These are phyloP conservation scores for Paspalum vaginatum DNA, from an alignment of 176 grass and related monocot species.

Conservation along the genomic window DNA sequence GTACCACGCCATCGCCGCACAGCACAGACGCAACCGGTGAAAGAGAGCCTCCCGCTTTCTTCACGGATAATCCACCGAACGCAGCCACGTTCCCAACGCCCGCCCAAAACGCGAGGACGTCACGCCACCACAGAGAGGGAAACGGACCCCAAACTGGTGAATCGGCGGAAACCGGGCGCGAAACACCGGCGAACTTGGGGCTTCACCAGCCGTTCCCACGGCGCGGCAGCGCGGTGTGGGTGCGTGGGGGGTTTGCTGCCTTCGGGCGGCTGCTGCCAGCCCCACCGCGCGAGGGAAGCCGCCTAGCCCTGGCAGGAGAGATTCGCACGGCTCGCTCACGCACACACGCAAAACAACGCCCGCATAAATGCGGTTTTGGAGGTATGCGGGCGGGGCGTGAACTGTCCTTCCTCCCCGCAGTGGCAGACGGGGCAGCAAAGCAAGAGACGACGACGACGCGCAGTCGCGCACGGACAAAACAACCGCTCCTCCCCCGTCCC, in stretches of 20 bases:
- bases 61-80: conserved; percentile 44
- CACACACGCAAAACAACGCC: conserved; percentile 48
- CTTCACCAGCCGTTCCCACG: neutral
- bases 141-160: too few species aligned
- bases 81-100: conserved; percentile 17
- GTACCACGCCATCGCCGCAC: neutral
- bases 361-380: conserved; percentile 63
- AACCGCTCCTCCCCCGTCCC: conserved; percentile 17
- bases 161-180: neutral
- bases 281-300: neutral
- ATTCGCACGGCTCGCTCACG: conserved; percentile 42
- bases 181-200: neutral
- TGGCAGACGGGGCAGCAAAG: neutral
- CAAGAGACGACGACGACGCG: conserved; percentile 8
- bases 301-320: neutral
- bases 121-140: neutral
- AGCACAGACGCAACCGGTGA: neutral
- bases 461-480: too few species aligned
- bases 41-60: conserved; percentile 21
- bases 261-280: neutral
- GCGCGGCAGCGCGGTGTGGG: neutral
- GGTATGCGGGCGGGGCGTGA: conserved; percentile 48
- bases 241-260: neutral
- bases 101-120: neutral
- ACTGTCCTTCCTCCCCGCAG: conserved; percentile 5